phyloP scores from a whole-genome alignment of 192 early-diverging fungal species.

The Thamnidium elegans region DNA sequence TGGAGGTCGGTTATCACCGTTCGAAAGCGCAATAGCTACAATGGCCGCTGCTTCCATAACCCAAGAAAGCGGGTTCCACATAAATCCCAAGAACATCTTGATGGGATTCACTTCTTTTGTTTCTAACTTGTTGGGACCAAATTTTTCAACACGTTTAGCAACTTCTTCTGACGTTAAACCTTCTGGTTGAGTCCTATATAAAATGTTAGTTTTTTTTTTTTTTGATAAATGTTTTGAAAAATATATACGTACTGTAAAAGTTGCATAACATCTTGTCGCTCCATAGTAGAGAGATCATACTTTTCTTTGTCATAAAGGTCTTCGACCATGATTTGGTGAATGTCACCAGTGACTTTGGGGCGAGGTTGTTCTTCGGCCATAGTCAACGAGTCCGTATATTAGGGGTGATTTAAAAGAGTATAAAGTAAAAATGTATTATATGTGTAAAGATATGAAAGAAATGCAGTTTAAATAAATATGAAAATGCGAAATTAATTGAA shows the following conservation, averaged over 20 bases:
- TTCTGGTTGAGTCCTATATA: constrained; percentile 43
- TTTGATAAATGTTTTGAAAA: background rate
- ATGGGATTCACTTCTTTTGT: constrained; percentile 78
- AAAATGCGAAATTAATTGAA: no score
- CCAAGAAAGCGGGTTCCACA: constrained; percentile 77
- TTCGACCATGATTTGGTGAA: constrained; percentile 44
- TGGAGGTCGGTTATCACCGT: constrained; percentile 59
- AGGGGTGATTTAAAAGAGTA: background rate
- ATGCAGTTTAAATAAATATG: no score
- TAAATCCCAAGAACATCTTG: constrained; percentile 81
- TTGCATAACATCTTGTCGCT: constrained; percentile 62
- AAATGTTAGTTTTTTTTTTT: background rate
- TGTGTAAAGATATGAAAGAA: no score
- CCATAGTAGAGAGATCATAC: constrained; percentile 73
- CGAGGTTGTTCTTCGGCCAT: constrained; percentile 7
- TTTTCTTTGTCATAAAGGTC: constrained; percentile 78
- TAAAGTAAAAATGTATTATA: background rate
- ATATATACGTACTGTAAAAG: constrained; percentile 52
- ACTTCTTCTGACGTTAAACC: constrained; percentile 65
- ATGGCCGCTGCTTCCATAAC: constrained; percentile 83
- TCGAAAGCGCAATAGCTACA: constrained; percentile 71
- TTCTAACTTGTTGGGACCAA: constrained; percentile 66
- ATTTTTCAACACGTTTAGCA: constrained; percentile 59
- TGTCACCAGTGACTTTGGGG: constrained; percentile 12
- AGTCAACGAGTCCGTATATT: background rate